Evolutionary conservation across 371 early-diverging fungal genomes (phyloP), one percentile per base, ranked within the genome.

Genomic region (Apophysomyces variabilis): DNA sequence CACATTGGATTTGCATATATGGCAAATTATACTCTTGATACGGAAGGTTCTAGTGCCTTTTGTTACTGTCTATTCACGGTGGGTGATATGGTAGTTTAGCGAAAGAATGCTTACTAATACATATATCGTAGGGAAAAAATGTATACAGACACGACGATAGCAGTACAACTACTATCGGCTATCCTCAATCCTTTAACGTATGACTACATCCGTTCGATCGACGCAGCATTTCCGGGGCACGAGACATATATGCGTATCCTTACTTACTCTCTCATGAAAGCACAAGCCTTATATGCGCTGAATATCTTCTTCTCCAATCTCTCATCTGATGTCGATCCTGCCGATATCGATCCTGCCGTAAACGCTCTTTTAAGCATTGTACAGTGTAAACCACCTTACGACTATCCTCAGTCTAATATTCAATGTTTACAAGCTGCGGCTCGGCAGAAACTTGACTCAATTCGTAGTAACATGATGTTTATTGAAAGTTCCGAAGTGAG

Each of bases 21-120:
- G 78, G 75, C 62, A 61, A 4, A 13, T 58, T 5, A 58, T 66
- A 14, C 58, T 75, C 26, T n/a, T 75, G 5, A 60, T 72, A 11
- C 68, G 72, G 47, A 71, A 67, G 41, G 71, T 69, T 5, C 14
- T 75, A 0, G 37, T 75, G 38, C 64, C 62, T 7, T 58, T 59
- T 7, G 13, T 44, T 14, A 44, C 14, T 26, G 36, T 12, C 3
- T 21, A n/a, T 9, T 26, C 14, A n/a, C 43, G 61, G 61, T 61
- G 26, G 18, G 61, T 44, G 12, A n/a, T 12, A 16, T 35, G 21
- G 3, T 5, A 60, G 1, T 37, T 13, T 18, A 4, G 11, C 26
- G 13, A 38, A 4, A n/a, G 0, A 5, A 16, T 59, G 60, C 32
- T 59, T 41, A 59, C 60, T 21, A 38, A 43, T 59, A 32, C 16